phyloP scores from a whole-genome alignment of 768 basidiomycete genomes.

The Kwoniella bestiolae region DNA sequence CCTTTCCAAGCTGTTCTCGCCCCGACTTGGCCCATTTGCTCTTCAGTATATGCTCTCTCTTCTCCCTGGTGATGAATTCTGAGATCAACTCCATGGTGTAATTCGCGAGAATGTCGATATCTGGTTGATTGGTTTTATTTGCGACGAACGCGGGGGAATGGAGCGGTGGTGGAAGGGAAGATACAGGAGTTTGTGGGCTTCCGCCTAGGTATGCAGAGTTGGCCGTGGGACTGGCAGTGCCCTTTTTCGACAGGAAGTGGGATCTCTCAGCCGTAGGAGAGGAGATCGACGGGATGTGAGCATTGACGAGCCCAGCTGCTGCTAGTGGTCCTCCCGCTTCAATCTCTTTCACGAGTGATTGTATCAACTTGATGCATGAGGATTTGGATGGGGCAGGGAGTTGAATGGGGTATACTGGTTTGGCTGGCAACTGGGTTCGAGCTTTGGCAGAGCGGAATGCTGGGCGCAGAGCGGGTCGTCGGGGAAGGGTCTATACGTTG shows the following conservation, averaged over 20 bases:
- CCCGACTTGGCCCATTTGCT: slow-evolving; percentile 54
- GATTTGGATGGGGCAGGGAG: slow-evolving; percentile 54
- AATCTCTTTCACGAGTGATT: slow-evolving; percentile 35
- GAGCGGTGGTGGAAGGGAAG: slow-evolving; percentile 23
- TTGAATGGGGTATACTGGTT: slow-evolving; percentile 38
- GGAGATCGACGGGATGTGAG: slow-evolving; percentile 1
- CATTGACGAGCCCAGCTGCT: slow-evolving; percentile 11
- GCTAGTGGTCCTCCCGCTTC: slow-evolving; percentile 25
- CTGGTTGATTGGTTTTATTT: not conserved
- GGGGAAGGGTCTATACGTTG: slow-evolving; percentile 21
- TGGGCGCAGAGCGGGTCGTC: slow-evolving; percentile 43
- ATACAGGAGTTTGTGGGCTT: slow-evolving; percentile 28
- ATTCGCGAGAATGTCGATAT: slow-evolving; percentile 35
- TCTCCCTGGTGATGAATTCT: slow-evolving; percentile 53
- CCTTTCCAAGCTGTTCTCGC: slow-evolving; percentile 50
- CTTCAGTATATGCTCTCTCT: slow-evolving; percentile 53
- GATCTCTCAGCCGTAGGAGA: slow-evolving; percentile 26
- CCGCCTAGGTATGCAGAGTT: not conserved
- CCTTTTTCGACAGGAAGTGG: slow-evolving; percentile 27
- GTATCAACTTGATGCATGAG: slow-evolving; percentile 43
- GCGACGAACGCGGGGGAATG: slow-evolving; percentile 3
- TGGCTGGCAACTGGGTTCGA: slow-evolving; percentile 40
- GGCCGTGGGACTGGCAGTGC: slow-evolving; percentile 19
- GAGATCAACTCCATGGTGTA: slow-evolving; percentile 52
- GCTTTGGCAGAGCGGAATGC: slow-evolving; percentile 52